A percentile compares a stretch with the other conserved stretches of the same genome.
Conservation (phyloP, 108 stramenopile species). For the Fragilaria radians region DNA sequence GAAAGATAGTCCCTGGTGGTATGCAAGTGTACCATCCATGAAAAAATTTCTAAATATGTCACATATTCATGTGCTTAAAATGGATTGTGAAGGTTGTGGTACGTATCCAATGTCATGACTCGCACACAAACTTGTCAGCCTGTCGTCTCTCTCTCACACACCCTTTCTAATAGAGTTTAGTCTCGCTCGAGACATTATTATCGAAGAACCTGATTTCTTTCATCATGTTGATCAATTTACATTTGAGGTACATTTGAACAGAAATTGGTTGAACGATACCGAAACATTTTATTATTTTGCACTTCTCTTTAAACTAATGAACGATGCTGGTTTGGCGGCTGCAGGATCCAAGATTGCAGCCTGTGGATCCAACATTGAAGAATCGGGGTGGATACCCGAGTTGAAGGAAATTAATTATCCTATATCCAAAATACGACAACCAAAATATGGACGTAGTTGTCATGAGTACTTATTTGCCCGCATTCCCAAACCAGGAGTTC, state of each 20-base stretch:
- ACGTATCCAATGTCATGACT: too few relatives aligned
- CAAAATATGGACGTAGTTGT: not conserved
- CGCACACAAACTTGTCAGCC: too few relatives aligned
- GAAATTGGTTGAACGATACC: constrained; percentile 41
- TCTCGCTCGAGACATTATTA: constrained; percentile 47
- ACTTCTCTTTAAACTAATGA: constrained; percentile 39
- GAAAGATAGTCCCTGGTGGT: constrained; percentile 38
- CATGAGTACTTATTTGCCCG: constrained; percentile 24
- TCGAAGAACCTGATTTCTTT: constrained; percentile 51
- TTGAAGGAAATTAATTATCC: not conserved
- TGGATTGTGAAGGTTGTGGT: constrained; percentile 67
- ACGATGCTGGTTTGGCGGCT: constrained; percentile 54
- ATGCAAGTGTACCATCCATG: constrained; percentile 32
- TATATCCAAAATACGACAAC: not conserved
- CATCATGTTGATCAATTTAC: constrained; percentile 48
- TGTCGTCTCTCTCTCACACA: too few relatives aligned
- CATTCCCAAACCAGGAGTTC: too few relatives aligned
- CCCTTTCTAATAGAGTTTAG: too few relatives aligned
- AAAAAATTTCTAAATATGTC: constrained; percentile 29
- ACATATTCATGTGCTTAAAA: constrained; percentile 34
- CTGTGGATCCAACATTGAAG: constrained; percentile 4
- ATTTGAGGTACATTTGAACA: constrained; percentile 52
- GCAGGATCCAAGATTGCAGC: constrained; percentile 32
- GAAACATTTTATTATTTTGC: constrained; percentile 62
- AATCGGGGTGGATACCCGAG: not conserved